Percentiles rank a stretch among this genome's conserved stretches.
phyloP scores from a whole-genome alignment of 495 filamentous ascomycete species.

The Penicillium turbatum region DNA sequence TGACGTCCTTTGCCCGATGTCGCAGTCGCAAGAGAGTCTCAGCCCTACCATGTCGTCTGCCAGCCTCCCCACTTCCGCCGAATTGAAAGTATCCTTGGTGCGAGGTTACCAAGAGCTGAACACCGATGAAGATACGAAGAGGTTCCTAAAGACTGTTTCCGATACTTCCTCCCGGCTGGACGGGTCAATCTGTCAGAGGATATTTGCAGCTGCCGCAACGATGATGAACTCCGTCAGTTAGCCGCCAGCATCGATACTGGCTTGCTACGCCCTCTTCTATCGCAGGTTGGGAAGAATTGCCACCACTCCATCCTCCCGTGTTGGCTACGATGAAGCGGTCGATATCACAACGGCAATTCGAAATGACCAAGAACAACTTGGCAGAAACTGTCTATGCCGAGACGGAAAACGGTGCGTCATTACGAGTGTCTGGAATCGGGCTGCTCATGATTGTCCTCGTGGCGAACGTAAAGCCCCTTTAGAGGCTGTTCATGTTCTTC shows the following conservation, averaged over 20 bases:
- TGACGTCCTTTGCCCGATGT: background rate
- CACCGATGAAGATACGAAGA: constrained; percentile 11
- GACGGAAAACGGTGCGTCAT: constrained; percentile 6
- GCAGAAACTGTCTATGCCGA: constrained; percentile 6
- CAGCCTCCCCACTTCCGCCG: background rate
- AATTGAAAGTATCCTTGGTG: background rate
- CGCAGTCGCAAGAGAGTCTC: background rate
- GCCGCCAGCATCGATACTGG: constrained; percentile 6
- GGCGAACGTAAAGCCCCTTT: background rate
- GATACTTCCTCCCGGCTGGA: constrained; percentile 6
- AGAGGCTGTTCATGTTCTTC: constrained; percentile 15
- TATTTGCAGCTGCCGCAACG: constrained; percentile 2
- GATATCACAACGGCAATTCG: background rate
- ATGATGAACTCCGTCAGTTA: constrained; percentile 14
- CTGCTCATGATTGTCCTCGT: background rate
- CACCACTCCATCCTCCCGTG: constrained; percentile 2
- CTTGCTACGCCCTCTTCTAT: constrained; percentile 7
- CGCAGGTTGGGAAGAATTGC: constrained; percentile 1
- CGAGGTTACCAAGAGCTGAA: background rate
- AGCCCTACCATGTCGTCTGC: background rate
- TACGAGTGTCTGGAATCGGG: background rate
- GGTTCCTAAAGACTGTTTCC: constrained; percentile 5
- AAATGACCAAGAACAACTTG: constrained; percentile 2
- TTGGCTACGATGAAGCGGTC: constrained; percentile 11
- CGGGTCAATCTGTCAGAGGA: constrained; percentile 11